A percentile compares a stretch with the other conserved stretches of the same genome.
phyloP scores from a whole-genome alignment of 2,329 filamentous ascomycete genomes.

The Aspergillus sclerotialis region DNA sequence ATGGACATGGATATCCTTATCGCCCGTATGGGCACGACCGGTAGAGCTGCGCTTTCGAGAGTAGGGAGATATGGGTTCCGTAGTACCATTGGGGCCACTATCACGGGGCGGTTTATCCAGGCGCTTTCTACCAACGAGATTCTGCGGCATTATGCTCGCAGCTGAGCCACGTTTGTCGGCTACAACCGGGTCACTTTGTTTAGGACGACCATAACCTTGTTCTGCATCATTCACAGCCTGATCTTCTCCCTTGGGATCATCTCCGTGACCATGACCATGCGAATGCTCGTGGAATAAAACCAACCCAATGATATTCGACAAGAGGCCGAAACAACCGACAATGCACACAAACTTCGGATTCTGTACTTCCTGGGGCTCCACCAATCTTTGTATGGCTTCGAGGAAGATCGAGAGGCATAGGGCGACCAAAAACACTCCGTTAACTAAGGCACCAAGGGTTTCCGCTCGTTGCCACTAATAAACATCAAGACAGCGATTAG shows the following conservation, averaged over 20 bases:
- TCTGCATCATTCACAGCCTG: constrained; percentile 33
- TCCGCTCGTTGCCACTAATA: constrained; percentile 88
- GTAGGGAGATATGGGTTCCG: constrained; percentile 20
- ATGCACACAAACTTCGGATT: constrained; percentile 83
- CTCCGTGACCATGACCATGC: constrained; percentile 63
- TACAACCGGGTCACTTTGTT: constrained; percentile 27
- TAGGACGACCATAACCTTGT: constrained; percentile 34
- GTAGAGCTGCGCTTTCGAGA: constrained; percentile 43
- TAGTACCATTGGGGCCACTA: constrained; percentile 21
- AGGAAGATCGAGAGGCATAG: constrained; percentile 94
- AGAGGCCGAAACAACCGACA: constrained; percentile 77
- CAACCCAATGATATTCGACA: constrained; percentile 83
- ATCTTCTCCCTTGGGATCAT: constrained; percentile 51
- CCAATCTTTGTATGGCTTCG: constrained; percentile 84
- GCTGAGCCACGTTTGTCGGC: constrained; percentile 55
- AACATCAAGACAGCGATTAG: background rate
- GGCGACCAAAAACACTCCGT: constrained; percentile 94
- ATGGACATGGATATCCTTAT: constrained; percentile 72
- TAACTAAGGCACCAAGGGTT: constrained; percentile 91
- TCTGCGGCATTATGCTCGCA: constrained; percentile 58
- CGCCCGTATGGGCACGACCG: constrained; percentile 46
- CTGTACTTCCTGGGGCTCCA: constrained; percentile 80
- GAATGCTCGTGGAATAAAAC: constrained; percentile 90
- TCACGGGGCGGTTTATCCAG: constrained; percentile 18
- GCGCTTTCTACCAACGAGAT: constrained; percentile 48